phyloP scores from a whole-genome alignment of 306 rosid species.

The Lathyrus sativus region DNA sequence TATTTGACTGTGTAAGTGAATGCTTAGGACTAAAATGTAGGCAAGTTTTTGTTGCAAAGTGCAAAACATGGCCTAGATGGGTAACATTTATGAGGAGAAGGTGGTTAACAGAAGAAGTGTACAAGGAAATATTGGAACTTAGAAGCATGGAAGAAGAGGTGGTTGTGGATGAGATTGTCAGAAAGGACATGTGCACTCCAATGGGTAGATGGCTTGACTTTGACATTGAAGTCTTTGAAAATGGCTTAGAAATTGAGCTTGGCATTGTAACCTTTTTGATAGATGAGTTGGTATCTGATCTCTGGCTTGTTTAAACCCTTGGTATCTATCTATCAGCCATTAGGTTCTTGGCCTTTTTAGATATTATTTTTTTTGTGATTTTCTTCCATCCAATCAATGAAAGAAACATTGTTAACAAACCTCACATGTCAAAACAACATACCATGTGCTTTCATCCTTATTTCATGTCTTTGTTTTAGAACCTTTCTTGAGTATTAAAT shows the following conservation, averaged over 20 bases:
- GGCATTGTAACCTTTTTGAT: conserved; percentile 53
- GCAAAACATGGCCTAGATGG: conserved; percentile 53
- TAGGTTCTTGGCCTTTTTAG: not conserved
- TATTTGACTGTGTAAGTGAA: conserved; percentile 9
- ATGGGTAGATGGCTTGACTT: conserved; percentile 76
- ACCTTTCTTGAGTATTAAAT: not conserved
- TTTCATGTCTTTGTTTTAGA: conserved; percentile 20
- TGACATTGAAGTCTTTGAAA: conserved; percentile 61
- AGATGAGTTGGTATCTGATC: conserved; percentile 65
- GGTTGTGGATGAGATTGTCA: conserved; percentile 74
- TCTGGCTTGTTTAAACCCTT: conserved; percentile 41
- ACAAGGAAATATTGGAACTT: conserved; percentile 57
- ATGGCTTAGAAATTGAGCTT: conserved; percentile 61
- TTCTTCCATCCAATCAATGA: not conserved
- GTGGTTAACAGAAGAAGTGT: conserved; percentile 60
- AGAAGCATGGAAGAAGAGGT: conserved; percentile 58
- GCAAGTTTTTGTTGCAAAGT: not conserved
- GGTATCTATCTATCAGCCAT: not conserved
- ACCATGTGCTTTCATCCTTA: conserved; percentile 41
- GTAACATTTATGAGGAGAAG: conserved; percentile 48
- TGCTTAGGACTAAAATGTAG: conserved; percentile 40
- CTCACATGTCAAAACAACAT: conserved; percentile 41
- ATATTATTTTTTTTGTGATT: not conserved
- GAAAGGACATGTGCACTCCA: conserved; percentile 75
- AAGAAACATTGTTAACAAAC: conserved; percentile 24